Percentiles rank a stretch among this genome's conserved stretches.
These are phyloP conservation scores for Moesziomyces parantarcticus DNA, from an alignment of 1,284 basidiomycete genomes.

Conservation along the genomic window DNA sequence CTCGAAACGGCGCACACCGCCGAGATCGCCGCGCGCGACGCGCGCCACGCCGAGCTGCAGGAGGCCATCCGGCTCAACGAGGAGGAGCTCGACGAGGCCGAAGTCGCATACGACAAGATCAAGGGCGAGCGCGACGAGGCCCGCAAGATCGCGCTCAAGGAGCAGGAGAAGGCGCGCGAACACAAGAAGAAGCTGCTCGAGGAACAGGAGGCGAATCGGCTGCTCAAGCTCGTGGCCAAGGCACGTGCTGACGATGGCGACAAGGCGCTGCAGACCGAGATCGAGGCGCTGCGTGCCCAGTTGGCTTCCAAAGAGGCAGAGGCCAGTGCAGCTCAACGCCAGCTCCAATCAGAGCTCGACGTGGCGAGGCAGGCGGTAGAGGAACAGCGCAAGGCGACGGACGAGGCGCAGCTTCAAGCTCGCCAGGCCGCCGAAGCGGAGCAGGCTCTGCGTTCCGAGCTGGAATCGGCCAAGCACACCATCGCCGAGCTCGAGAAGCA, in stretches of 20 bases:
- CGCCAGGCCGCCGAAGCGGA: slow-evolving; percentile 7
- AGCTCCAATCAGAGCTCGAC: slow-evolving; percentile 22
- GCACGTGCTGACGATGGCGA: slow-evolving; percentile 33
- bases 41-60: slow-evolving; percentile 35
- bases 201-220: slow-evolving; percentile 45
- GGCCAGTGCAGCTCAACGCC: slow-evolving; percentile 11
- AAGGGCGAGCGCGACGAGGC: slow-evolving; percentile 51
- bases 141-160: slow-evolving; percentile 34
- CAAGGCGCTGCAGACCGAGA: slow-evolving; percentile 18
- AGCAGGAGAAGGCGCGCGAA: slow-evolving; percentile 44
- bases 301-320: slow-evolving; percentile 25
- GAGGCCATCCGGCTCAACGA: slow-evolving; percentile 41
- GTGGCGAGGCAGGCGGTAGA: slow-evolving; percentile 9
- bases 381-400: slow-evolving; percentile 5
- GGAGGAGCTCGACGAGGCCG: slow-evolving; percentile 47
- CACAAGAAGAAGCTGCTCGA: slow-evolving; percentile 24
- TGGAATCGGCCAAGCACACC: slow-evolving; percentile 8
- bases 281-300: slow-evolving; percentile 34
- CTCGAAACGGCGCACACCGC: slow-evolving; percentile 25
- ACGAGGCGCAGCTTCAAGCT: neutral
- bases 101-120: slow-evolving; percentile 42
- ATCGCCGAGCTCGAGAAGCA: slow-evolving; percentile 25
- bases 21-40: slow-evolving; percentile 30
- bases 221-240: slow-evolving; percentile 47
- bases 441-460: slow-evolving; percentile 13